Conservation (phyloP, 257 asterid species). For the Nicotiana benthamiana region DNA sequence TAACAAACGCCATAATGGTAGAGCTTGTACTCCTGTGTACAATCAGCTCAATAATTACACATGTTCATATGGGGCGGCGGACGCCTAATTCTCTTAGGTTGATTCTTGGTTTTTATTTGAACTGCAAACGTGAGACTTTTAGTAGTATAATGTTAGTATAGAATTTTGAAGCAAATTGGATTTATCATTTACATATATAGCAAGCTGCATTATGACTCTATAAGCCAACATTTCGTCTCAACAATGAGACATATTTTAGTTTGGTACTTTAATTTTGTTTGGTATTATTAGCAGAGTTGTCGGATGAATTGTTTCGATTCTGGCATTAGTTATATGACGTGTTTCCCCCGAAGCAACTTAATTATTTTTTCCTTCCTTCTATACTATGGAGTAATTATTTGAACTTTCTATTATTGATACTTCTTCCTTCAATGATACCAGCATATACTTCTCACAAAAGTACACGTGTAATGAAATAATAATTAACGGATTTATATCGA, state of each 20-base stretch:
- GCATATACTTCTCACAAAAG: background rate
- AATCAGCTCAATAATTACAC: background rate
- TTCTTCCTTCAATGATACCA: background rate
- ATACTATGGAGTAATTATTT: background rate
- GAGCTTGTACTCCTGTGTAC: no score
- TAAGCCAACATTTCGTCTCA: background rate
- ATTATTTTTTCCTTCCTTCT: background rate
- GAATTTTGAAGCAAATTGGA: background rate
- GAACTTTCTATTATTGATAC: background rate
- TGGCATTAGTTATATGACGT: background rate
- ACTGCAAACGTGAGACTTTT: background rate
- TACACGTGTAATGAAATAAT: background rate
- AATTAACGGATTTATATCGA: background rate
- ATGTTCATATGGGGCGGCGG: background rate
- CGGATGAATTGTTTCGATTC: background rate
- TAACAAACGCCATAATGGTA: no score
- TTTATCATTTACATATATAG: background rate
- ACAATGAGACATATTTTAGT: background rate
- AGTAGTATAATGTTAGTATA: background rate
- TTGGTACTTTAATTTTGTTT: background rate
- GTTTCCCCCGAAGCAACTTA: background rate
- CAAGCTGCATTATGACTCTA: background rate
- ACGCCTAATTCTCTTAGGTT: background rate
- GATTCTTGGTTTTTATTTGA: background rate
- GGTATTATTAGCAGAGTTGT: background rate